Conservation (phyloP, 768 basidiomycete genomes). For the Macrolepiota albuminosa region DNA sequence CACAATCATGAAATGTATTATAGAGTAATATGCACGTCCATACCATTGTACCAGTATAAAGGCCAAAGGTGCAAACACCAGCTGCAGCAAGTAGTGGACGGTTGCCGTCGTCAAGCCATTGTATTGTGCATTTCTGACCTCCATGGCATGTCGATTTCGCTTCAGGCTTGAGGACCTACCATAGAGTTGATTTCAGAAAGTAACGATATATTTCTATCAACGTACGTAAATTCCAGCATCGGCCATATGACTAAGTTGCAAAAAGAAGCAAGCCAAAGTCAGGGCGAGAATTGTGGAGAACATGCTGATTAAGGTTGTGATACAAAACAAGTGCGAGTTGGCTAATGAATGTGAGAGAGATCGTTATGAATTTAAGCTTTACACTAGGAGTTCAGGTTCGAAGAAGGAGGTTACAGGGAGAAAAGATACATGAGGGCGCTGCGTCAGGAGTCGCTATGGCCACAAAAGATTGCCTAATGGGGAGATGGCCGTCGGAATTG, state of each 20-base stretch:
- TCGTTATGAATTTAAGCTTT: neutral
- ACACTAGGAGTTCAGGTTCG: neutral
- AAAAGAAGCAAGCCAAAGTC: slow-evolving; percentile 18
- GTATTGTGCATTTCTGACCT: slow-evolving; percentile 47
- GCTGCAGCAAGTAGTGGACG: slow-evolving; percentile 43
- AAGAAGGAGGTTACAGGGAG: neutral
- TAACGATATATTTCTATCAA: neutral
- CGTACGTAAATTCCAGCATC: slow-evolving; percentile 40
- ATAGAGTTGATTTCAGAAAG: neutral
- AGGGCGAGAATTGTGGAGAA: slow-evolving; percentile 14
- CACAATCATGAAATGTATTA: neutral
- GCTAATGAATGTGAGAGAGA: slow-evolving; percentile 1
- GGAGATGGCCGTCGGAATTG: neutral
- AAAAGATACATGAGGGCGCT: slow-evolving; percentile 4
- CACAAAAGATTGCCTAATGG: slow-evolving; percentile 1
- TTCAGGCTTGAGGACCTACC: slow-evolving; percentile 45
- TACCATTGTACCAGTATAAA: slow-evolving; percentile 57
- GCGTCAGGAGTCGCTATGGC: neutral
- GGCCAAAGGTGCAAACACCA: slow-evolving; percentile 47
- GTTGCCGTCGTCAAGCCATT: slow-evolving; percentile 63
- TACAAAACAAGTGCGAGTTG: slow-evolving; percentile 2
- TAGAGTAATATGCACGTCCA: slow-evolving; percentile 14
- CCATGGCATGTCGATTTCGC: slow-evolving; percentile 42
- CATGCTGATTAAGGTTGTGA: slow-evolving; percentile 5
- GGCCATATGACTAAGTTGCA: slow-evolving; percentile 22